Percentiles rank a stretch among this genome's conserved stretches.
These are phyloP conservation scores for Populus pruinosa DNA, from an alignment of 345 rosid species.

Conservation along the genomic window DNA sequence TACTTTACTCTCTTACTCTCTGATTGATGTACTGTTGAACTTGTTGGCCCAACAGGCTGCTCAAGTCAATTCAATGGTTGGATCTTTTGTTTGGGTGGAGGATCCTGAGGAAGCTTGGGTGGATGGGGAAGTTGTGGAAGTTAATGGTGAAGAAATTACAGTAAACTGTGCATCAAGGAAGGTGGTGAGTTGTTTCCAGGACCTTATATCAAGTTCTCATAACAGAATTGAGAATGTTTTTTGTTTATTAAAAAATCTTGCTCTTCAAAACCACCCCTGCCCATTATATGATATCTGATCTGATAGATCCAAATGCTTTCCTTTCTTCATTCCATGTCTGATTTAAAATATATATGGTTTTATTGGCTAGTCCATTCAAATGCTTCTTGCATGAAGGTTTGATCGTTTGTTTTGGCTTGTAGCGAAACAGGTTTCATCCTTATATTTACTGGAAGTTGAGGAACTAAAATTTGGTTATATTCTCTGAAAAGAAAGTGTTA, in stretches of 20 bases:
- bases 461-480: not conserved
- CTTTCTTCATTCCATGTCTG: not conserved
- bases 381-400: not conserved
- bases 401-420: not conserved
- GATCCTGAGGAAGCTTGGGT: conserved; percentile 31
- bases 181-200: conserved; percentile 10
- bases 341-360: not conserved
- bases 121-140: conserved; percentile 31
- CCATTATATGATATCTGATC: not conserved
- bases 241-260: not conserved
- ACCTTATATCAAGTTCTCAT: not conserved
- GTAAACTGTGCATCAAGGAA: conserved; percentile 19
- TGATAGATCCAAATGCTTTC: not conserved
- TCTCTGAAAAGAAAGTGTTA: too few relatives aligned
- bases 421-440: not conserved
- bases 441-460: not conserved
- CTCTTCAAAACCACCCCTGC: not conserved
- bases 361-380: not conserved
- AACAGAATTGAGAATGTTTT: not conserved
- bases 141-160: conserved; percentile 21
- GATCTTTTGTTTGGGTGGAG: conserved; percentile 26
- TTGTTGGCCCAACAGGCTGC: conserved; percentile 15
- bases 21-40: conserved; percentile 11
- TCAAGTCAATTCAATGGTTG: conserved; percentile 9
- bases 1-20: not conserved